Base-by-base conservation (phyloP, 2,329 filamentous ascomycete genomes). In the Epichloe elymi region DNA sequence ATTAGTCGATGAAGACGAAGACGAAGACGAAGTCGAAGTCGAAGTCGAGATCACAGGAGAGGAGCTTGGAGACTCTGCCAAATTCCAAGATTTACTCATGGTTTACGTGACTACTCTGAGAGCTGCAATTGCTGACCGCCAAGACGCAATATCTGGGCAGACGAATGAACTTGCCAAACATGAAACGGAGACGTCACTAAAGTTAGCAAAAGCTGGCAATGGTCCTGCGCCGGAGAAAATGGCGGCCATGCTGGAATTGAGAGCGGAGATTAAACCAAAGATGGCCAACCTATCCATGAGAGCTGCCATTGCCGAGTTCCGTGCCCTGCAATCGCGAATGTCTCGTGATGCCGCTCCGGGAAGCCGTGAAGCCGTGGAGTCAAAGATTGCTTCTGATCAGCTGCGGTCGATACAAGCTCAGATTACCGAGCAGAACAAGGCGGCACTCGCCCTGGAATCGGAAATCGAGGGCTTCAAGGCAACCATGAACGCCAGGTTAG, bases 21-120 rank as follows among this genome's bases (percentile, higher is more conserved):
- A 81, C 1, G 72, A 72, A 15, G 67, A 76, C 10, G 88, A 95
- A 53, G 78, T 82, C 3, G 88, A 95, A 53, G 78, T 82, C 3
- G 91, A 88, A 11, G 67, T 76, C 10, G 88, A 95, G 52, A 77
- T 82, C 2, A 91, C 88, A 11, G 93, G 93, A 23, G 85, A 96
- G 53, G 93, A 97, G 63, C 93, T 95, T 55, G 86, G 88, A 57
- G 80, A 86, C 35, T 95, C 91, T 0, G 88, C 89, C 0, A 87
- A 87, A 63, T 78, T 84, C 44, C 91, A 97, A 67, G 91, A 96
- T 54, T 82, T 94, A 62, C 78, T 96, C 41, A 87, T 91, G 66
- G 86, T 86, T 6, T 95, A 94, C 61, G 85, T 95, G 52, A 82
- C 89, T 62, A 82, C 80, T 8, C 72, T 96, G 30, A 78, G 88